Base-by-base conservation (phyloP, 495 filamentous ascomycete species). In the Umbilicaria muhlenbergii region DNA sequence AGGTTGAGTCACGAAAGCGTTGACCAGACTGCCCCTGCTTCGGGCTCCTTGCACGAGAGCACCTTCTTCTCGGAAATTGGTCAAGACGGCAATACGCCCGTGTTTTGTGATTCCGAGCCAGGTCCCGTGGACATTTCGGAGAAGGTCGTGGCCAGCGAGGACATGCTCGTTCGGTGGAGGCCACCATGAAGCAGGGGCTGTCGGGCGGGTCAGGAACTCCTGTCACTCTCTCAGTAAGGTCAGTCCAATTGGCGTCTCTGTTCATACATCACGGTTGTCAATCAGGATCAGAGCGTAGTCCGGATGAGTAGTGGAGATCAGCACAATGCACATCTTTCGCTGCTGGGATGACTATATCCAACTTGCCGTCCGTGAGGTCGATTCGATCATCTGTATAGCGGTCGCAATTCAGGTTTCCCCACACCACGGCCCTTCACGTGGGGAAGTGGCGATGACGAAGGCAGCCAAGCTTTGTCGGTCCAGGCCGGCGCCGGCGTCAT, bases 181-280 rank as follows among this genome's bases (percentile, higher is more conserved):
- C 91, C 91, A 99, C 81, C 83, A 95, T 50, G 80, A 68, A 45
- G 81, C 84, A 18, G 73, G 67, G 38, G 78, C 78, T 13, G 91
- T 99, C 40, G 91, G 87, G 16, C 91, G 85, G 38, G 76, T 72
- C 41, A 99, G 81, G 61, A 81, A 96, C 68, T 96, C 81, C 78
- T 81, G 46, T 17, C 24, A 11, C 40, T 16, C 19, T 36, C 32
- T 51, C 32, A 53, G 53, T 31, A 21, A 41, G 42, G 37, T 17
- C 2, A 32, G 21, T 41, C 16, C 14, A 16, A 19, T 48, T 15
- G 17, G 13, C 21, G 41, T 31, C 34, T 34, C 10, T 38, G 17
- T 36, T 46, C 60, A 50, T 66, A 80, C 88, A 77, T 99, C 91
- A 56, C 91, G 74, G 58, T 99, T 99, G 64, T 86, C 80, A 58